Percentiles rank a stretch among this genome's conserved stretches.
These are phyloP conservation scores for Hevea brasiliensis DNA, from an alignment of 345 rosid species.

Conservation along the genomic window DNA sequence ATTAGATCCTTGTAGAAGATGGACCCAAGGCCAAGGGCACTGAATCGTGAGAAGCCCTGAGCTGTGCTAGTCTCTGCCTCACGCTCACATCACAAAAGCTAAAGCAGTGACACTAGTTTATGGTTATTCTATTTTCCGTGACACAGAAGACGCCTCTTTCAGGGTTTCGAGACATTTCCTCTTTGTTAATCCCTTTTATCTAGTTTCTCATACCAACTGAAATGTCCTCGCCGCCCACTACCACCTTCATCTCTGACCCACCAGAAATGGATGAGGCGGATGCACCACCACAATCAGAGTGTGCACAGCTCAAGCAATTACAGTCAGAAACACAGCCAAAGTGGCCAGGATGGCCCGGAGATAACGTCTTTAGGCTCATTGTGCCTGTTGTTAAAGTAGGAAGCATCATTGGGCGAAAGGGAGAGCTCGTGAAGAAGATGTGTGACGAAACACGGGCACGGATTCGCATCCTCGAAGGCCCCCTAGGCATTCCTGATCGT, in stretches of 20 bases:
- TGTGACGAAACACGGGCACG: constrained; percentile 89
- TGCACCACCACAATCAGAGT: not conserved
- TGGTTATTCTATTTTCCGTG: no score
- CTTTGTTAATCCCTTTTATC: not conserved
- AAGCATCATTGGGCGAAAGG: constrained; percentile 82
- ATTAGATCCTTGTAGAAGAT: no score
- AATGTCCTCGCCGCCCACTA: not conserved
- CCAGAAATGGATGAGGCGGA: not conserved
- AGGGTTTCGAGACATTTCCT: not conserved
- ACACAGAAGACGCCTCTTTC: no score
- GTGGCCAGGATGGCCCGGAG: constrained; percentile 96
- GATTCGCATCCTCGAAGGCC: constrained; percentile 77
- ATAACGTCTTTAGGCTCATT: constrained; percentile 74
- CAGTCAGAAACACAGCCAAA: constrained; percentile 4
- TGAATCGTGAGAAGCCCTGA: no score
- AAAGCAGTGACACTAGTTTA: no score
- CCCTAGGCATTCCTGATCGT: constrained; percentile 61
- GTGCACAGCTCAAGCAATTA: not conserved
- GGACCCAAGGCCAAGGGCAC: no score
- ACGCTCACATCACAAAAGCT: no score
- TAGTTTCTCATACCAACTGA: not conserved
- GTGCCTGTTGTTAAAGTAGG: constrained; percentile 79
- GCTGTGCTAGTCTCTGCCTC: no score
- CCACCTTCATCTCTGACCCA: not conserved
- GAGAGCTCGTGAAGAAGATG: constrained; percentile 82